These are phyloP conservation scores for Malbranchea cinnamomea DNA, from an alignment of 2,329 filamentous ascomycete species.

Conservation along the genomic window DNA sequence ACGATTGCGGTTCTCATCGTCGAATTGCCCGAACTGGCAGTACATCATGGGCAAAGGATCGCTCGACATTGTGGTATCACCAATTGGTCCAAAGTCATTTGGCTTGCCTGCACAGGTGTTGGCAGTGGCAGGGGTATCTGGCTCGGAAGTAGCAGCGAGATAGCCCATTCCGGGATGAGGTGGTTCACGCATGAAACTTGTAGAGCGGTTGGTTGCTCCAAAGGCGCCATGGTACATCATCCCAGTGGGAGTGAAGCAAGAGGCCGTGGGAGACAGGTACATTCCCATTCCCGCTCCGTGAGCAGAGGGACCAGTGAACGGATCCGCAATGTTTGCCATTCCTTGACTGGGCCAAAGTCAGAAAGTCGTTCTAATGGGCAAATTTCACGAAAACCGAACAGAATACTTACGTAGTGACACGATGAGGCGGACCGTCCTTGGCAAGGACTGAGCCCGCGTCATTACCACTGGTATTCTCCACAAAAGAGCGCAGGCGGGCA, in stretches of 20 bases:
- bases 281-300: conserved; percentile 8
- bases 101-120: conserved; percentile 8
- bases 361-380: no score
- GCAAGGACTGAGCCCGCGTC: conserved; percentile 4
- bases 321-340: no score
- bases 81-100: conserved; percentile 14
- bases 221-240: conserved; percentile 4
- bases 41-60: conserved; percentile 7
- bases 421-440: no score
- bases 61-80: conserved; percentile 8
- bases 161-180: conserved; percentile 10
- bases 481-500: conserved; percentile 26
- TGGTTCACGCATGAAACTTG: conserved; percentile 6
- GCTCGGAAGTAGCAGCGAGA: conserved; percentile 12
- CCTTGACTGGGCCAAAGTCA: no score
- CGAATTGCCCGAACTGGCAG: conserved; percentile 12
- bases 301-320: conserved; percentile 15
- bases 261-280: conserved; percentile 49
- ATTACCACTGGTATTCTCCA: conserved; percentile 10
- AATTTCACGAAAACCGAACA: no score
- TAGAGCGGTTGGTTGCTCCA: conserved; percentile 5
- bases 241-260: conserved; percentile 42
- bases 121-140: conserved; percentile 9
- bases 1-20: conserved; percentile 16
- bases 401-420: no score